These are phyloP conservation scores for Phaeosphaeria sp. DNA, from an alignment of 2,329 filamentous ascomycete species.

Conservation along the genomic window DNA sequence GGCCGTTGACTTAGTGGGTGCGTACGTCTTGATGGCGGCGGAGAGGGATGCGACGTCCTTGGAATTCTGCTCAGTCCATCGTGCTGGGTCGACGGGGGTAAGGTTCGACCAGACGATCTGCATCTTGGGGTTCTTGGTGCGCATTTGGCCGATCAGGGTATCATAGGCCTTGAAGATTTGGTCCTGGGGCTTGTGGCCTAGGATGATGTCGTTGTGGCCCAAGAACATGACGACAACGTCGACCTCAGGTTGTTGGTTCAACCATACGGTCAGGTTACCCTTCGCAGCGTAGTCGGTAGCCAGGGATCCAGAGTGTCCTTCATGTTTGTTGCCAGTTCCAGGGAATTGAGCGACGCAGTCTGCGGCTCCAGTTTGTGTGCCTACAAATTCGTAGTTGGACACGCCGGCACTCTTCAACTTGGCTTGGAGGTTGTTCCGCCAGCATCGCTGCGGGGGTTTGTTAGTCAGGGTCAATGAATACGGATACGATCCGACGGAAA, in stretches of 20 bases:
- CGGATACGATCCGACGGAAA: neutral
- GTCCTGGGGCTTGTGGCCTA: constrained; percentile 35
- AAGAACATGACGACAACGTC: constrained; percentile 57
- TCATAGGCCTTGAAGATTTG: constrained; percentile 49
- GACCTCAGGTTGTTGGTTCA: constrained; percentile 43
- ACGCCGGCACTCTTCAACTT: constrained; percentile 30
- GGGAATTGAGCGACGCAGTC: constrained; percentile 8
- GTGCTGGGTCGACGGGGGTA: constrained; percentile 32
- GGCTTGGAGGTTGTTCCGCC: constrained; percentile 43
- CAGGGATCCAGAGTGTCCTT: constrained; percentile 53
- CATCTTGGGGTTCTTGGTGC: constrained; percentile 49
- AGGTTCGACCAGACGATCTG: constrained; percentile 48
- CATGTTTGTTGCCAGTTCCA: constrained; percentile 41
- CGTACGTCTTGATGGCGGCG: constrained; percentile 17
- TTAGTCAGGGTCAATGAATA: neutral
- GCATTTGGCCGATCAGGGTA: constrained; percentile 52
- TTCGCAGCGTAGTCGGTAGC: constrained; percentile 50
- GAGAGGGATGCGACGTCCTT: constrained; percentile 16
- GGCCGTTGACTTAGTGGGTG: constrained; percentile 23
- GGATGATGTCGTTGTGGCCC: constrained; percentile 53
- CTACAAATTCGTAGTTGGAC: constrained; percentile 45
- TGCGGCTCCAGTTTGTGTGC: constrained; percentile 26
- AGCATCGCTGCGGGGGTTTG: constrained; percentile 35
- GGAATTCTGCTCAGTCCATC: constrained; percentile 22
- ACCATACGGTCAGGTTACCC: constrained; percentile 49